phyloP scores from a whole-genome alignment of 192 early-diverging fungal species.

The Coemansia sp. region DNA sequence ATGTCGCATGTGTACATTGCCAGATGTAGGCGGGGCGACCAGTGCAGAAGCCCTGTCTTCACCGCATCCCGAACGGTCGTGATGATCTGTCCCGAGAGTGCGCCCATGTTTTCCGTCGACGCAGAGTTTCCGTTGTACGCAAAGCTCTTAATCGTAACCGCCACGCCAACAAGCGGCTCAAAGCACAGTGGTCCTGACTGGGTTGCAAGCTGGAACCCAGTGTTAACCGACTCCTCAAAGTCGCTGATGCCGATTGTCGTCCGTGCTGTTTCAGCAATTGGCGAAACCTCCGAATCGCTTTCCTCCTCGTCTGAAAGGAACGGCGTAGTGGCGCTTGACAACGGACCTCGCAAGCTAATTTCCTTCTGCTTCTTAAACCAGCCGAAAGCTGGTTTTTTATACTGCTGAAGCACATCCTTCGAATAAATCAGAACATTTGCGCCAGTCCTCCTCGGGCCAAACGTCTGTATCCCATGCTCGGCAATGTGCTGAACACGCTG shows the following conservation, averaged over 20 bases:
- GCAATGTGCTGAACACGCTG: conserved; percentile 39
- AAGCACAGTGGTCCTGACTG: conserved; percentile 88
- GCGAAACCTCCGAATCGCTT: conserved; percentile 15
- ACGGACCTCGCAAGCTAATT: conserved; percentile 6
- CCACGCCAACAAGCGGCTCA: conserved; percentile 88
- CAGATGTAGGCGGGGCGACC: conserved; percentile 92
- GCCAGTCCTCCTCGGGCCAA: conserved; percentile 40
- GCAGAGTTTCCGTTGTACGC: conserved; percentile 10
- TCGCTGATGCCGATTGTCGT: conserved; percentile 55
- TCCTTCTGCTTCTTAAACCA: conserved; percentile 34
- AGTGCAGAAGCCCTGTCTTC: conserved; percentile 81
- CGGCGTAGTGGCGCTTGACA: conserved; percentile 31
- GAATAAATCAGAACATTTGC: conserved; percentile 53
- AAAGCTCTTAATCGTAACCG: conserved; percentile 44
- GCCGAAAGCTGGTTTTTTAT: conserved; percentile 15
- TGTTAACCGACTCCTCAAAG: conserved; percentile 78
- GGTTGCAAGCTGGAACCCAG: conserved; percentile 94
- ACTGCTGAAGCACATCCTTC: conserved; percentile 28
- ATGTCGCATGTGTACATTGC: conserved; percentile 98
- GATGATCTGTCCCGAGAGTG: conserved; percentile 80
- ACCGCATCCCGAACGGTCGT: conserved; percentile 82
- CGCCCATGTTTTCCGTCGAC: conserved; percentile 12
- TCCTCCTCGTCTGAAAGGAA: conserved; percentile 32
- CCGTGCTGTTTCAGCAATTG: conserved; percentile 9
- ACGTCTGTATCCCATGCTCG: conserved; percentile 25